Conservation (phyloP, 2,329 filamentous ascomycete genomes). For the Diaporthe ampelina region DNA sequence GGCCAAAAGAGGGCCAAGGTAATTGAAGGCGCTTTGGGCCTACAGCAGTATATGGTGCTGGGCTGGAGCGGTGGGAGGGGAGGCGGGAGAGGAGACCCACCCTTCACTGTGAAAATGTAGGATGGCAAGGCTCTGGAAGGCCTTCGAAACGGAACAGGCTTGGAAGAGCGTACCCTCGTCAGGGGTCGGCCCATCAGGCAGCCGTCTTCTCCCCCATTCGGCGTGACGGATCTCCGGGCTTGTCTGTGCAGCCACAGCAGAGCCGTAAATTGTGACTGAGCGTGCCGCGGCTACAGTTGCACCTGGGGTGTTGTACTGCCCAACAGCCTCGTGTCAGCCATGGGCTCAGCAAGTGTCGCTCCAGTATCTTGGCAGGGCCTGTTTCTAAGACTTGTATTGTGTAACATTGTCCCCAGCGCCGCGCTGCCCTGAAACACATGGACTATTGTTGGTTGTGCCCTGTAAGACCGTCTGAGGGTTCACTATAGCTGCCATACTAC, state of each 20-base stretch:
- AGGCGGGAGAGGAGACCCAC: not conserved
- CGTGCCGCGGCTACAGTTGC: conserved; percentile 31
- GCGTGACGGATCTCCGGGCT: conserved; percentile 12
- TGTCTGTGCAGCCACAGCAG: not conserved
- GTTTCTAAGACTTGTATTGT: not conserved
- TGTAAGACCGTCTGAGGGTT: too few relatives aligned
- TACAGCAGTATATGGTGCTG: not conserved
- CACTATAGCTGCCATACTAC: not conserved
- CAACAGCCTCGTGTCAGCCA: not conserved
- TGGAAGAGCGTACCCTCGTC: conserved; percentile 38
- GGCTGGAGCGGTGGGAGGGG: not conserved
- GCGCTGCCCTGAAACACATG: not conserved
- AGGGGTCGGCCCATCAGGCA: conserved; percentile 15
- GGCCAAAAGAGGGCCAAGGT: not conserved
- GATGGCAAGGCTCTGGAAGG: conserved; percentile 38
- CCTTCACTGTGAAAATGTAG: conserved; percentile 37
- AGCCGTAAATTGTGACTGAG: not conserved
- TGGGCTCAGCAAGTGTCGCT: not conserved
- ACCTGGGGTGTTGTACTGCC: conserved; percentile 33
- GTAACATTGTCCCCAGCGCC: not conserved
- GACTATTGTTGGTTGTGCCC: too few relatives aligned
- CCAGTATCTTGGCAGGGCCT: not conserved
- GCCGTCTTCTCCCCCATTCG: conserved; percentile 29
- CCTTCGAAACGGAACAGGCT: conserved; percentile 37
- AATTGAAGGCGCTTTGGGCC: not conserved